These are phyloP conservation scores for Imleria badia DNA, from an alignment of 768 basidiomycete genomes.

Conservation along the genomic window DNA sequence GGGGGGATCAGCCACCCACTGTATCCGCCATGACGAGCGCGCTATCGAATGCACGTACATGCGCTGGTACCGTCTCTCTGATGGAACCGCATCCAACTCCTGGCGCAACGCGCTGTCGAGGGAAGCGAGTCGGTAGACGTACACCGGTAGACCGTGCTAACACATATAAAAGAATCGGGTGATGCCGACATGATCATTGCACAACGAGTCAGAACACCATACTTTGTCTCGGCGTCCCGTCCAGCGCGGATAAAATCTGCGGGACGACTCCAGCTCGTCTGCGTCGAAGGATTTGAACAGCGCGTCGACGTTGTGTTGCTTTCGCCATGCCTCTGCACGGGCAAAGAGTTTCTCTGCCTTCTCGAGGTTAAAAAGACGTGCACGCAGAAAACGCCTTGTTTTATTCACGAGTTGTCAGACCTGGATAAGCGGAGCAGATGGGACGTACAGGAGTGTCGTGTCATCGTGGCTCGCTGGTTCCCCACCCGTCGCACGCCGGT, in stretches of 20 bases:
- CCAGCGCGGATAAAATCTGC: slow-evolving; percentile 77
- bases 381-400: slow-evolving; percentile 80
- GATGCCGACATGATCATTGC: neutral
- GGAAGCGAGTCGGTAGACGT: slow-evolving; percentile 73
- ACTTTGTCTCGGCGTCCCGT: slow-evolving; percentile 79
- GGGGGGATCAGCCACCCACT: neutral
- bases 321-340: slow-evolving; percentile 67
- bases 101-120: slow-evolving; percentile 51
- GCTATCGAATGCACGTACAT: slow-evolving; percentile 49
- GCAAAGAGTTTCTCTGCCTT: slow-evolving; percentile 73
- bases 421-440: neutral
- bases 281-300: slow-evolving; percentile 59
- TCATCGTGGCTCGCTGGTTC: slow-evolving; percentile 58
- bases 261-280: slow-evolving; percentile 58
- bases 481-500: slow-evolving; percentile 37
- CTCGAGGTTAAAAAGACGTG: slow-evolving; percentile 61
- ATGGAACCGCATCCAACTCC: slow-evolving; percentile 55
- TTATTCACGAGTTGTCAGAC: neutral
- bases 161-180: neutral
- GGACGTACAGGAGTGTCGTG: slow-evolving; percentile 58
- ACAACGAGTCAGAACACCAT: slow-evolving; percentile 2
- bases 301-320: slow-evolving; percentile 56
- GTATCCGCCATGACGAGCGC: neutral
- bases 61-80: slow-evolving; percentile 60
- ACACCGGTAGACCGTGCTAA: slow-evolving; percentile 68